phyloP scores from a whole-genome alignment of 345 rosid genomes.

The Lepidium didymum region DNA sequence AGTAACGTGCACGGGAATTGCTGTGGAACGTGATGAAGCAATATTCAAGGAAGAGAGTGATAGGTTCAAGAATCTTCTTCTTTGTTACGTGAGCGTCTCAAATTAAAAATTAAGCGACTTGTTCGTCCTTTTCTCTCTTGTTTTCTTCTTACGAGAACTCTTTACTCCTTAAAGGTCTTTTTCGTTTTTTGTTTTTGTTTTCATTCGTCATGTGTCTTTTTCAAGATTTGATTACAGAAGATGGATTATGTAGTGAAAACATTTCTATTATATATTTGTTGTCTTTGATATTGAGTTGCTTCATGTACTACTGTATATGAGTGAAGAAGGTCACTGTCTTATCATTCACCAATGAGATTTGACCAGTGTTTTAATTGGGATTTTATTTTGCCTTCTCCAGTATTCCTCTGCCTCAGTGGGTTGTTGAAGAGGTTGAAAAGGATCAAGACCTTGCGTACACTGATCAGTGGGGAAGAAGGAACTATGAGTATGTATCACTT shows the following conservation, averaged over 20 bases:
- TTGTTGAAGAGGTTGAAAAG: constrained; percentile 58
- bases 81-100: constrained; percentile 19
- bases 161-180: not conserved
- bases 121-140: constrained; percentile 10
- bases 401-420: constrained; percentile 90
- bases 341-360: not conserved
- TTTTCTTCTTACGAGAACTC: not conserved
- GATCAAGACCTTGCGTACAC: constrained; percentile 88
- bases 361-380: not conserved
- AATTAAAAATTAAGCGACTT: not conserved
- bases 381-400: constrained; percentile 27
- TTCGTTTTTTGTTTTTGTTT: not conserved
- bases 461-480: constrained; percentile 98
- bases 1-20: constrained; percentile 27
- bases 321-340: not conserved
- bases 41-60: constrained; percentile 18
- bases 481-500: constrained; percentile 76
- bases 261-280: not conserved
- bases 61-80: constrained; percentile 6
- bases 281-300: not conserved
- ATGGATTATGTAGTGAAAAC: not conserved
- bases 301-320: not conserved
- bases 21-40: constrained; percentile 13
- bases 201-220: constrained; percentile 9
- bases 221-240: not conserved